Base-by-base conservation (phyloP, 176 grass and related monocot species). In the Carex kokanica region DNA sequence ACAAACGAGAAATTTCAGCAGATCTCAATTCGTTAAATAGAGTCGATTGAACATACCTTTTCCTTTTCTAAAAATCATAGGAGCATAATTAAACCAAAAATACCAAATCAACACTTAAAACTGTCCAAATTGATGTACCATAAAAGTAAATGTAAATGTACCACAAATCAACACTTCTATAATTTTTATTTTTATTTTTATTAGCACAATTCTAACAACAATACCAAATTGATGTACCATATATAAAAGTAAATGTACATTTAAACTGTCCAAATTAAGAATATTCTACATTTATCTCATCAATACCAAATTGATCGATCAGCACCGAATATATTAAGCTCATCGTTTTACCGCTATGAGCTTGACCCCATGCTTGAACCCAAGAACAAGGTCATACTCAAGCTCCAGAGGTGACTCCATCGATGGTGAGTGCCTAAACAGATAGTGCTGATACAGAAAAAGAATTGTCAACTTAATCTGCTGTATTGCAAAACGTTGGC, bases 401-500 rank as follows among this genome's bases (percentile, higher is more conserved):
- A 99, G 91, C 88, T 99, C 86, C 52, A 93, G 82, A 16, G 97
- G 91, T 13, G 89, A 88, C 81, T 96, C 88, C 93, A 95, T 99
- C 25, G 62, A 82, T 31, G 85, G 88, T 31, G 97, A 99, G 83
- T 90, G 97, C 16, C 91, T 87, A 60, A 97, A 97, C 27, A 90
- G 65, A 70, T 85, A 97, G 49, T 78, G 86, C 40, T 86, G 91
- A 75, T 99, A 95, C 65, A 99, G 82, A 84, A 72, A 69, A 29
- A 99, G 83, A 69, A 90, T 74, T 68, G 93, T 84, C 36, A 99
- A 88, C 89, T 99, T 99, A 58, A 99, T 86, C 84, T 99, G 83
- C 57, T 93, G 96, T 75, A 99, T 73, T 34, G 96, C 91, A 85
- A 99, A 99, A 68, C 85, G 91, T 86, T 93, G 91, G 1, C 93